Evolutionary conservation across 371 early-diverging fungal species (phyloP), one percentile per base, ranked within the genome.

Genomic region (Zychaea mexicana): DNA sequence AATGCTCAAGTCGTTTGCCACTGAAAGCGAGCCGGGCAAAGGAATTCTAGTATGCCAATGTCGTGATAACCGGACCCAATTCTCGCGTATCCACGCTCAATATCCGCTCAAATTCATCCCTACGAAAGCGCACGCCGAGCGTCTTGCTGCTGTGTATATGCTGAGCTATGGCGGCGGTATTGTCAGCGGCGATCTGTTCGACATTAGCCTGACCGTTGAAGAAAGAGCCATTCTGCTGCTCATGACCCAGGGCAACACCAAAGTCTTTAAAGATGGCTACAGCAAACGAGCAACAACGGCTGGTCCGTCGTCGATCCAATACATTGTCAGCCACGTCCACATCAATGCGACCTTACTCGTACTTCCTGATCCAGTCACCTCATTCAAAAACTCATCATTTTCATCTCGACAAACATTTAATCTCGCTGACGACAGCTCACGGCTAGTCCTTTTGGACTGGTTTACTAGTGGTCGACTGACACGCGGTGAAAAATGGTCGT

Each of bases 141-240:
- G 78, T 26, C 62, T 82, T 4, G 79, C 76, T 2, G 77, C 76
- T 19, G 82, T 75, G 0, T 82, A 82, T 57, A 82, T 90, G 64
- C 70, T 94, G 15, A 81, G 89, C 28, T 91, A 88, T 62, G 93
- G 94, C 52, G 94, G 94, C 22, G 94, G 94, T 9, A 70, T 92
- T 15, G 86, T 94, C 19, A 83, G 85, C 64, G 91, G 91, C 3
- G 94, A 94, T 65, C 66, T 39, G 24, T 78, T 91, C 36, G 61
- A 76, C 52, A 71, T 92, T 32, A 56, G 68, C 45, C 71, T 90
- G 6, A 58, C 66, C 2, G 75, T 86, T 0, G 74, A 76, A n/a
- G 31, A 62, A n/a, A 64, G 72, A 17, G 79, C 85, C 5, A 81
- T 81, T 15, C 68, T 94, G 10, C 56, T 88, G 17, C 68, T 94